These are phyloP conservation scores for Leccinum truebloodii DNA, from an alignment of 768 basidiomycete species.

Conservation along the genomic window DNA sequence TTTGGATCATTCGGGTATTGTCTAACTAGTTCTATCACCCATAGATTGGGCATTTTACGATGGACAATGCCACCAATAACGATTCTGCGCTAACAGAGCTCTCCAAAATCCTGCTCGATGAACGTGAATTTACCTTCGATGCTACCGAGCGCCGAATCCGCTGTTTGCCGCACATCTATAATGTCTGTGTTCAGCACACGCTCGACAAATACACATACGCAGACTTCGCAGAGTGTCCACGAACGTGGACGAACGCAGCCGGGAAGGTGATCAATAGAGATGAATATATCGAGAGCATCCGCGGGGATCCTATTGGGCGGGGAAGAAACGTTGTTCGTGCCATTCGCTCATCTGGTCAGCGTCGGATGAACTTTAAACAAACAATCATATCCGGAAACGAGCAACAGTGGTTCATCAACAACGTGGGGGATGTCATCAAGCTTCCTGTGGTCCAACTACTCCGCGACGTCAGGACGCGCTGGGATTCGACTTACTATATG, in stretches of 20 bases:
- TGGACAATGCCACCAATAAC: conserved; percentile 25
- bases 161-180: conserved; percentile 27
- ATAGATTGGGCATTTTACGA: conserved; percentile 15
- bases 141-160: background rate
- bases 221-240: background rate
- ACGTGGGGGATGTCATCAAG: background rate
- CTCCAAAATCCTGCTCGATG: background rate
- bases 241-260: conserved; percentile 1
- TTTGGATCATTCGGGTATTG: no score
- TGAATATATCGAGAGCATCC: background rate
- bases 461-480: no score
- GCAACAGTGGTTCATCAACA: conserved; percentile 1
- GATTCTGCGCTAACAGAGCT: conserved; percentile 7
- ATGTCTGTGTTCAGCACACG: conserved; percentile 14
- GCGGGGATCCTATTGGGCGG: background rate
- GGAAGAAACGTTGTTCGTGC: background rate
- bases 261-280: background rate
- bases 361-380: background rate
- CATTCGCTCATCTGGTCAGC: background rate
- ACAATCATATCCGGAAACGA: conserved; percentile 3
- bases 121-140: background rate
- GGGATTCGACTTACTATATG: conserved; percentile 30
- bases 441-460: conserved; percentile 4
- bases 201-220: conserved; percentile 5
- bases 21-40: no score